phyloP scores from a whole-genome alignment of 2,329 filamentous ascomycete genomes.

The Talaromyces islandicus region DNA sequence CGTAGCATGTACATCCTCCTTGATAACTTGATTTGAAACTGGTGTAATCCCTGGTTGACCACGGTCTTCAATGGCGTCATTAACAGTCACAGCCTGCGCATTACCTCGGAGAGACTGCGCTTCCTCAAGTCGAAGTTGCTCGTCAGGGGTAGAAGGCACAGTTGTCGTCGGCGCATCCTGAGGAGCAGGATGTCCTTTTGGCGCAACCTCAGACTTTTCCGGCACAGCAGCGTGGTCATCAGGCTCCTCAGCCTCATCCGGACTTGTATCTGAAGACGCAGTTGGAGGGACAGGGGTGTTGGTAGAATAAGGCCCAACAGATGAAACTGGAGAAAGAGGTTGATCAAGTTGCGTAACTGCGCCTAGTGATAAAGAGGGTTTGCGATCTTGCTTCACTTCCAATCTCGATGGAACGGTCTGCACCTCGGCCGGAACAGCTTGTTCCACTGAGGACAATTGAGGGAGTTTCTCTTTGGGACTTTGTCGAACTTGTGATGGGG shows the following conservation, averaged over 20 bases:
- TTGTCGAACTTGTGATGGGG: slow-evolving; percentile 16
- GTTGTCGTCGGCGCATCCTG: slow-evolving; percentile 20
- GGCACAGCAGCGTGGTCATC: slow-evolving; percentile 35
- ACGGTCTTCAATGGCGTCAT: slow-evolving; percentile 16
- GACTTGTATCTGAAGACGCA: slow-evolving; percentile 67
- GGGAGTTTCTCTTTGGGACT: slow-evolving; percentile 10
- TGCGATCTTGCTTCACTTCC: slow-evolving; percentile 23
- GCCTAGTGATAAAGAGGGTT: slow-evolving; percentile 22
- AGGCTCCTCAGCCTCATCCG: slow-evolving; percentile 54
- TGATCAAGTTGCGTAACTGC: slow-evolving; percentile 25
- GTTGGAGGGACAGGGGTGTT: slow-evolving; percentile 65
- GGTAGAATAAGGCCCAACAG: slow-evolving; percentile 61
- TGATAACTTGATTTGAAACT: slow-evolving; percentile 21
- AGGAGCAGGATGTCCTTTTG: neutral
- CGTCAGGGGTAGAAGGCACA: slow-evolving; percentile 50
- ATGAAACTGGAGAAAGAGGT: slow-evolving; percentile 55
- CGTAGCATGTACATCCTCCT: slow-evolving; percentile 17
- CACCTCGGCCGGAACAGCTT: slow-evolving; percentile 12
- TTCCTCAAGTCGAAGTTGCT: slow-evolving; percentile 52
- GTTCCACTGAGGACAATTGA: neutral
- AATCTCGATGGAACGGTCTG: slow-evolving; percentile 10
- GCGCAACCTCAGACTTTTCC: slow-evolving; percentile 11
- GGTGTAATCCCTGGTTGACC: slow-evolving; percentile 8
- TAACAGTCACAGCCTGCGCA: slow-evolving; percentile 15
- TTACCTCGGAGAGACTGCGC: slow-evolving; percentile 38